Base-by-base conservation (phyloP, 202 grass and related monocot species). In the Hordeum pubiflorum region DNA sequence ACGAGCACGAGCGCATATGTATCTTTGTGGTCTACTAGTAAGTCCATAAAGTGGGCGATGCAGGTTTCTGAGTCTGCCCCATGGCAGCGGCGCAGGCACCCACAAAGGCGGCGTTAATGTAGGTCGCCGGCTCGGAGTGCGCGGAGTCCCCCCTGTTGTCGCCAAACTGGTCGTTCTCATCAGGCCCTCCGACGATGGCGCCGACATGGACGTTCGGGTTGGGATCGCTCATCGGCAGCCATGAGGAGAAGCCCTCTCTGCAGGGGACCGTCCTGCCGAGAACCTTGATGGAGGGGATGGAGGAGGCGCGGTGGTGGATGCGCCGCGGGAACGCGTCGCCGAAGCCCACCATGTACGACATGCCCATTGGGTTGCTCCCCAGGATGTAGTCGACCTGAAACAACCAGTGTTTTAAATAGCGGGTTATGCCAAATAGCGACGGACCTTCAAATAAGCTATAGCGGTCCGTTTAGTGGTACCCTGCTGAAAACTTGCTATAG, bases 31-130 rank as follows among this genome's bases (percentile, higher is more conserved):
- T 82, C 46, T 50, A 17, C 15, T 85, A 79, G 22, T 74, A 62
- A 17, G 72, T 26, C 64, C n/a, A 57, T 9, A 61, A 17, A 48
- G 62, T 34, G 72, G 63, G 75, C 1, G 56, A 50, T 14, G 10
- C 2, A 71, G 1, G 41, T 58, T 21, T 1, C 56, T 63, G 23
- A 22, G 72, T 39, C 21, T 73, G 65, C 46, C 72, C 82, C 36
- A 85, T 57, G 13, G 73, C 82, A 22, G 85, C 81, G 52, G 91
- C 84, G 10, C 79, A 81, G 18, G 82, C 87, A 34, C 91, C 87
- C 6, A 90, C 79, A 57, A 93, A 93, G 75, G 91, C 91, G 9
- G 82, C 85, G 50, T 90, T 90, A 58, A 90, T 86, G 58, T 93
- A 93, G 0, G 87, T 93, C 0, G 91, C 86, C 0, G 87, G 91